Evolutionary conservation across 345 rosid species (phyloP).

Genomic region (Dipteronia dyeriana): DNA sequence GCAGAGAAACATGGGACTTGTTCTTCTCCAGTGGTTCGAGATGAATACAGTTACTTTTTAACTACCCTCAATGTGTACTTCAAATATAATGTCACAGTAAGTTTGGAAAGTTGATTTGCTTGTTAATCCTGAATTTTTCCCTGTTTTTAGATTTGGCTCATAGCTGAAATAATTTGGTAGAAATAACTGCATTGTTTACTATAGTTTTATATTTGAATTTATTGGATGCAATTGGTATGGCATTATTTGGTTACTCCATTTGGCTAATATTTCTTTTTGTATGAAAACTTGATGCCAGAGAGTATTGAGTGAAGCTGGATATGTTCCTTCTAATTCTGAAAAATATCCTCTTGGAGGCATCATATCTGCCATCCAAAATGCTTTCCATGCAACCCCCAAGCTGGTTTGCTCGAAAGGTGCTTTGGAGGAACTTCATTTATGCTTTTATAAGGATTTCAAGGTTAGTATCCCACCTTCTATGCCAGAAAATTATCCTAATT

Average conservation of each 20-base stretch:
- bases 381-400: constrained; percentile 73
- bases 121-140: neutral
- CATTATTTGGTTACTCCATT: constrained; percentile 6
- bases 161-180: neutral
- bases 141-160: constrained; percentile 8
- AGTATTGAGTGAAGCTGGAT: constrained; percentile 83
- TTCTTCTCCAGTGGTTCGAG: constrained; percentile 67
- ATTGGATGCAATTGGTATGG: neutral
- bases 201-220: neutral
- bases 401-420: constrained; percentile 68
- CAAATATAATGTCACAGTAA: constrained; percentile 85
- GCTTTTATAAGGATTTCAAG: constrained; percentile 89
- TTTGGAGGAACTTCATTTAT: constrained; percentile 69
- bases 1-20: constrained; percentile 99
- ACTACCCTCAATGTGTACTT: constrained; percentile 72
- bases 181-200: neutral
- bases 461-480: constrained; percentile 40
- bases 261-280: constrained; percentile 19
- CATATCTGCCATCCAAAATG: constrained; percentile 81
- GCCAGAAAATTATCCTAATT: constrained; percentile 2
- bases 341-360: constrained; percentile 92
- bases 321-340: constrained; percentile 81
- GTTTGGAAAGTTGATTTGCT: constrained; percentile 29
- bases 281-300: constrained; percentile 42
- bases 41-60: constrained; percentile 79